Evolutionary conservation across 139 green algal species (phyloP).

Genomic region (Coccomyxa sp.): DNA sequence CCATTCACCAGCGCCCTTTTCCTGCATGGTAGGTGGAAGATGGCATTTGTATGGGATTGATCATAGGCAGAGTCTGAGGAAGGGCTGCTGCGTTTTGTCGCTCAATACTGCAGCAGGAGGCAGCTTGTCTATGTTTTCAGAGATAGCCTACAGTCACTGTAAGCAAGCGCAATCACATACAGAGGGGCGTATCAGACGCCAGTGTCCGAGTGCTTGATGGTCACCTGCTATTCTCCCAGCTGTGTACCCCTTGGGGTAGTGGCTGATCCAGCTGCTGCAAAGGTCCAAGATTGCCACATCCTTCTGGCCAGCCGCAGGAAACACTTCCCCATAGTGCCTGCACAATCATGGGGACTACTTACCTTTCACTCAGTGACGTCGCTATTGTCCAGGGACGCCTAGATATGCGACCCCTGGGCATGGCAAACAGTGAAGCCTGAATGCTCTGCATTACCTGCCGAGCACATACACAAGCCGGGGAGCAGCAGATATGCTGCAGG

Average conservation of each 20-base stretch:
- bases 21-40: no score
- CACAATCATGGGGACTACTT: background rate
- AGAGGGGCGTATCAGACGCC: no score
- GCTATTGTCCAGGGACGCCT: background rate
- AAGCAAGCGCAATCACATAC: no score
- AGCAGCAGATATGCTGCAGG: background rate
- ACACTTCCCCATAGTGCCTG: conserved; percentile 63
- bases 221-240: conserved; percentile 59
- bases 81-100: no score
- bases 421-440: background rate
- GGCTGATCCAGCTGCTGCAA: conserved; percentile 74
- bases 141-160: no score
- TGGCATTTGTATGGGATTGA: no score
- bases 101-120: no score
- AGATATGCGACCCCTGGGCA: background rate
- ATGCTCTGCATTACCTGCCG: background rate
- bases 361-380: background rate
- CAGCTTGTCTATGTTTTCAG: no score
- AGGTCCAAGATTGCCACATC: conserved; percentile 66
- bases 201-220: no score
- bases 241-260: conserved; percentile 80
- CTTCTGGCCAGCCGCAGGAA: conserved; percentile 51
- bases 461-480: background rate
- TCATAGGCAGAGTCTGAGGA: no score
- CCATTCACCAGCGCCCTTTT: no score